Evolutionary conservation across 495 filamentous ascomycete species (phyloP), one percentile per base, ranked within the genome.

Genomic region (Penicillium tannophilum): DNA sequence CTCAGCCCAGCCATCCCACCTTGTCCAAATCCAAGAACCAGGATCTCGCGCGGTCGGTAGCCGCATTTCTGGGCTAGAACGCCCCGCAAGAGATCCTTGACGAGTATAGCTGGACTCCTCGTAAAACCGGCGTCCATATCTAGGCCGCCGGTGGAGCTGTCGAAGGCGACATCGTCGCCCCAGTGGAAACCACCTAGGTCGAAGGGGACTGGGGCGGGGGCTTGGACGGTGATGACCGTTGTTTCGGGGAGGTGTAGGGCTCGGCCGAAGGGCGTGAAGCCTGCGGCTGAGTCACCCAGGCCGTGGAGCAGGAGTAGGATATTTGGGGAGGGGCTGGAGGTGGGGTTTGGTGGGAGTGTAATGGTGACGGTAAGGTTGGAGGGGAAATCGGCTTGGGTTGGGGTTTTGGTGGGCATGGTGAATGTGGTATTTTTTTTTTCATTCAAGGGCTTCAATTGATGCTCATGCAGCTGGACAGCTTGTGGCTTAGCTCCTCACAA

Each of bases 231-330:
- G 35, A 98, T 79, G 65, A 85, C 82, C 30, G 84, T 81, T 43
- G 95, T 94, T 65, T 92, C 89, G 0, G 93, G 91, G 12, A 97
- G 85, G 43, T 82, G 71, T n/a, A 97, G 73, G 60, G 86, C 84
- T n/a, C 75, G 74, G 39, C 84, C 91, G 58, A 97, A 86, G n/a
- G 72, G 61, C 51, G 85, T 79, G 76, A 97, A 96, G 12, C 88
- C 76, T 3, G 66, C 58, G 41, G 88, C 79, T 16, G 82, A 85
- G 72, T 97, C 93, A 31, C 94, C 94, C 3, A 98, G 83, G 55
- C 93, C 92, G 74, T 98, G 93, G 43, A 97, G 86, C 49, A 97
- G 84, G 69, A 97, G 72, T 39, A 98, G 88, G 67, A 97, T 81
- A 64, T 92, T 86, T 19, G 85, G 87, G 53, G 85, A 66, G 52